Conservation (phyloP, 228 moss, liverwort and hornwort genomes). For the Sphagnum fallax region DNA sequence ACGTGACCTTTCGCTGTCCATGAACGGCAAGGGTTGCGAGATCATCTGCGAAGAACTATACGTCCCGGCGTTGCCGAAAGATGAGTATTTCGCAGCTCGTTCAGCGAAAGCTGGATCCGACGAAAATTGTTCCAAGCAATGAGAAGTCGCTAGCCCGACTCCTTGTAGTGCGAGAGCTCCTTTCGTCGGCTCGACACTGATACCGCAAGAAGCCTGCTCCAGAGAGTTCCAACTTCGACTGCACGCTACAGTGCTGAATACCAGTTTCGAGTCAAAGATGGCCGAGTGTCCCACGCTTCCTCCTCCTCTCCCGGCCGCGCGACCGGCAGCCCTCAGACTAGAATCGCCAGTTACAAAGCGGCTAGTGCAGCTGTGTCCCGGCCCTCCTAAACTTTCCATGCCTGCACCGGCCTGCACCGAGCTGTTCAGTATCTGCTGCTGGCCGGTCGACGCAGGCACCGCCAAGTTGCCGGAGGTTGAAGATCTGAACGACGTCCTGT, state of each 20-base stretch:
- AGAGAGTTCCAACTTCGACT: background rate
- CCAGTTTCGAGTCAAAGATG: too few species aligned
- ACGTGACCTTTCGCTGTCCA: background rate
- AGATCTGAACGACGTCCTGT: background rate
- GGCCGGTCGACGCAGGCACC: background rate
- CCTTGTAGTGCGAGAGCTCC: slow-evolving; percentile 44
- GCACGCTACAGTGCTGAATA: background rate
- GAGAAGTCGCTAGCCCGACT: slow-evolving; percentile 37
- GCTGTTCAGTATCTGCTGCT: background rate
- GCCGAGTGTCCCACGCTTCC: slow-evolving; percentile 5
- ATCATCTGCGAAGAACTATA: slow-evolving; percentile 5
- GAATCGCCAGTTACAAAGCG: slow-evolving; percentile 2
- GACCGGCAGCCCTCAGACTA: background rate
- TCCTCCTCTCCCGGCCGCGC: background rate
- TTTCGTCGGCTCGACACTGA: slow-evolving; percentile 34
- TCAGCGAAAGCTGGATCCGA: slow-evolving; percentile 46
- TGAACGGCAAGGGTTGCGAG: slow-evolving; percentile 20
- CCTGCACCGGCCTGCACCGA: background rate
- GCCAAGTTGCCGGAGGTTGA: background rate
- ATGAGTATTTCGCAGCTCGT: slow-evolving; percentile 47
- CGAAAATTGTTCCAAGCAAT: slow-evolving; percentile 46
- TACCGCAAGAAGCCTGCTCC: slow-evolving; percentile 1
- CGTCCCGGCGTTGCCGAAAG: slow-evolving; percentile 25
- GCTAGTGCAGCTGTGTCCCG: background rate
- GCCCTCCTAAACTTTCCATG: slow-evolving; percentile 3